These are phyloP conservation scores for Paspalum vaginatum DNA, from an alignment of 176 grass and related monocot species.

Conservation along the genomic window DNA sequence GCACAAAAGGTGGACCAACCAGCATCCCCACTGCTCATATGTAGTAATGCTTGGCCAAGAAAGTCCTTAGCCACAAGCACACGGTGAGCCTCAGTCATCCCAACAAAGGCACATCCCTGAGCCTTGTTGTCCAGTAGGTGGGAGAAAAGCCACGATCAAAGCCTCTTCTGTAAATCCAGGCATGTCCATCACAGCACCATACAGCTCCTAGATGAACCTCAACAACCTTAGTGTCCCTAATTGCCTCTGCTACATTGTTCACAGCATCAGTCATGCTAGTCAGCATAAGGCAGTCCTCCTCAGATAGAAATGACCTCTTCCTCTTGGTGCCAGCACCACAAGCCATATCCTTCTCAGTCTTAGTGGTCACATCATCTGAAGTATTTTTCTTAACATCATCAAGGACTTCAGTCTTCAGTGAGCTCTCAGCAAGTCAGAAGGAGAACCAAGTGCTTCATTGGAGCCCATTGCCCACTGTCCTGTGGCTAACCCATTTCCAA, in stretches of 20 bases:
- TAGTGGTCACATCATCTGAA: too few relatives aligned
- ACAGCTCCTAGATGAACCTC: neutral
- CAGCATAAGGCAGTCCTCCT: neutral
- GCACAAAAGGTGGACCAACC: neutral
- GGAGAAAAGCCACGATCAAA: neutral
- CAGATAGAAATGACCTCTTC: too few relatives aligned
- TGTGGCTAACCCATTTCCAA: neutral
- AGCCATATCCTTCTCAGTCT: too few relatives aligned
- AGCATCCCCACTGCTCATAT: neutral
- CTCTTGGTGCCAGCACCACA: too few relatives aligned
- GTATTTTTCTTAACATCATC: too few relatives aligned
- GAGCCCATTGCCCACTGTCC: neutral
- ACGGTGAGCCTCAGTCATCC: neutral
- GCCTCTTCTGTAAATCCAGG: neutral
- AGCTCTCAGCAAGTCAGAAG: neutral
- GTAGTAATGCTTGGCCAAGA: neutral
- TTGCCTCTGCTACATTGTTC: neutral
- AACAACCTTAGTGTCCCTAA: neutral
- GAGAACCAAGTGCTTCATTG: neutral
- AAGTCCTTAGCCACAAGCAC: neutral
- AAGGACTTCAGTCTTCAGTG: neutral
- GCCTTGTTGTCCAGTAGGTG: neutral
- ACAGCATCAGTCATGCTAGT: neutral
- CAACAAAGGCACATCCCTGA: neutral
- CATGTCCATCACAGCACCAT: neutral